Base-by-base conservation (phyloP, 345 rosid genomes). In the Odontarrhena argentea region DNA sequence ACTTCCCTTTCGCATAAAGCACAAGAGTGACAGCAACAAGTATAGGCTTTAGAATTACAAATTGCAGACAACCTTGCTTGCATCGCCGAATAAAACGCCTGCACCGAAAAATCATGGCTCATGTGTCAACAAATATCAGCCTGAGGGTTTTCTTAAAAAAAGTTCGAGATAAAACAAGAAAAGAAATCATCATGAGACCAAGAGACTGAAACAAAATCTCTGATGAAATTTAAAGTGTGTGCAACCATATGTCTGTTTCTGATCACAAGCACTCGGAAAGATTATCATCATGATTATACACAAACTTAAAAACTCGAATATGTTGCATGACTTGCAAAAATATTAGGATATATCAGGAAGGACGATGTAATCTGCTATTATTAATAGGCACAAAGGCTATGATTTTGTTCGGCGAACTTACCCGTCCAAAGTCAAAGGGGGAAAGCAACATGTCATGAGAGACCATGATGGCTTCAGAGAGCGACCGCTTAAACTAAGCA, bases 61-160 rank as follows among this genome's bases (percentile, higher is more conserved):
- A 95, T 52, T 95, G 99, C 73, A 95, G 68, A 78, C 99, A 94
- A n/a, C 97, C 97, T 77, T 95, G 99, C 83, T 95, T 95, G 86
- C 99, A 91, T 67, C 90, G 86, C 65, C 97, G 82, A 67, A 91
- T 95, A 77, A 95, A 95, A 47, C 96, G 93, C 81, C 97, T 94
- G 83, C 74, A 80, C 38, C 30, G 12, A 46, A 60, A 70, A 1
- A 50, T 12, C 55, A 73, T 8, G 56, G 1, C 7, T 44, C 48
- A 41, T 55, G 15, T 57, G 64, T 12, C 42, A 13, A 71, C 48
- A 53, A 24, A 67, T 9, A 18, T 34, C 59, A 69, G 58, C 64
- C 42, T 30, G 53, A 63, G 46, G 63, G 55, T 9, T 37, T 42
- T 25, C 32, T 7, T 25, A 6, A 12, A 41, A 25, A 22, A 22